Conservation (phyloP, 148 eudicot species). For the Pouteria glomerata region DNA sequence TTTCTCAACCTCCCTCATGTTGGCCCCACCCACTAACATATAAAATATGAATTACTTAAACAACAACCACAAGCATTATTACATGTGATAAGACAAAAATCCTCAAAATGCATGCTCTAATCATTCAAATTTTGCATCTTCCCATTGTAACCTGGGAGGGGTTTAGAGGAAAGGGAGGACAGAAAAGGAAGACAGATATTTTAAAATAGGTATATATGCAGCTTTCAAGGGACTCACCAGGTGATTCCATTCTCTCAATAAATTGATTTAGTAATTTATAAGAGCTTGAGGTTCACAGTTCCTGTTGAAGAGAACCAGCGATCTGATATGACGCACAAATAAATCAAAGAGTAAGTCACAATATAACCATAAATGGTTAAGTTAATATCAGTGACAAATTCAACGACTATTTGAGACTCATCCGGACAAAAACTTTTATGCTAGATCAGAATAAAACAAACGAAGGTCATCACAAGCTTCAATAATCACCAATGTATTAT, state of each 20-base stretch:
- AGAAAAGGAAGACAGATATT: neutral
- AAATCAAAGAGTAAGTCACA: neutral
- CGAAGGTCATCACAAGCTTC: neutral
- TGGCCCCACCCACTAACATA: too few relatives aligned
- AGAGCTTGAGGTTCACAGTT: neutral
- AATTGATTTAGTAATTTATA: neutral
- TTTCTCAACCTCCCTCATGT: too few relatives aligned
- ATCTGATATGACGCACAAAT: neutral
- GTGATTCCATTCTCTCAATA: slow-evolving; percentile 7
- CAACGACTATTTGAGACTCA: neutral
- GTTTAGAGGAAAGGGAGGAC: neutral
- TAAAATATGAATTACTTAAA: neutral
- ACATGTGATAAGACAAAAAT: neutral
- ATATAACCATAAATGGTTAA: neutral
- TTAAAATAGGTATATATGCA: neutral
- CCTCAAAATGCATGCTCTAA: neutral
- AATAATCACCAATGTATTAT: neutral
- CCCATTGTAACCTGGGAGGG: neutral
- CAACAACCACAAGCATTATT: neutral
- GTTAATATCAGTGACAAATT: neutral
- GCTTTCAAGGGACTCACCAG: slow-evolving; percentile 8
- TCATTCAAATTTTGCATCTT: neutral
- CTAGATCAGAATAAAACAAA: neutral
- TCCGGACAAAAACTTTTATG: neutral
- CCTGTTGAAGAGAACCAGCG: slow-evolving; percentile 5